Conservation (phyloP, 1,284 basidiomycete species). For the Papiliotrema terrestris region DNA sequence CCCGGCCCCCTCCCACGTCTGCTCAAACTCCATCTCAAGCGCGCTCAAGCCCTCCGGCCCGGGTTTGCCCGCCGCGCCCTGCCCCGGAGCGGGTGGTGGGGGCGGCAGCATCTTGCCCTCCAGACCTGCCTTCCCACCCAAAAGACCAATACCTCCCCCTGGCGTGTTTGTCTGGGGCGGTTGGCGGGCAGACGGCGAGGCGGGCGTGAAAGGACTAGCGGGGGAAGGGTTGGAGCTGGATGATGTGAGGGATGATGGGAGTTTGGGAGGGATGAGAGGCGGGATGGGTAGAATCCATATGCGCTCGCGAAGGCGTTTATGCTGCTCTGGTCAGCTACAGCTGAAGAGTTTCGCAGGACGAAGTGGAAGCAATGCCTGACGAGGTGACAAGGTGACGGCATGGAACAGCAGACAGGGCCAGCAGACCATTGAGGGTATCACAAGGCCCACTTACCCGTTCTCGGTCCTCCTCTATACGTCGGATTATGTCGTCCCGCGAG, state of each 20-base stretch:
- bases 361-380: no score
- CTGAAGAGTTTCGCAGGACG: neutral
- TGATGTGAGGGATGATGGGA: conserved; percentile 2
- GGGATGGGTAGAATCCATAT: conserved; percentile 74
- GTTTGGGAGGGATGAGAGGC: conserved; percentile 16
- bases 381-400: neutral
- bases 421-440: neutral
- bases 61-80: conserved; percentile 33
- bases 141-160: neutral
- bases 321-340: conserved; percentile 47
- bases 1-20: conserved; percentile 83
- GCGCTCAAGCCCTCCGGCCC: conserved; percentile 51
- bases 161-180: conserved; percentile 8
- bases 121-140: neutral
- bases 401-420: neutral
- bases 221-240: conserved; percentile 13
- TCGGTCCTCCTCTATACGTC: conserved; percentile 89
- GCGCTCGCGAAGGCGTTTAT: conserved; percentile 85
- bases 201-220: conserved; percentile 28
- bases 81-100: conserved; percentile 41
- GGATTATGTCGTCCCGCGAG: conserved; percentile 69
- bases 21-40: conserved; percentile 85
- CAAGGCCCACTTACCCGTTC: conserved; percentile 58
- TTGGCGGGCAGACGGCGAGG: conserved; percentile 34
- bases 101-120: conserved; percentile 26